Percentiles rank a stretch among this genome's conserved stretches.
Conservation (phyloP, 1,284 basidiomycete species). For the Apiotrichum akiyoshidainum region DNA sequence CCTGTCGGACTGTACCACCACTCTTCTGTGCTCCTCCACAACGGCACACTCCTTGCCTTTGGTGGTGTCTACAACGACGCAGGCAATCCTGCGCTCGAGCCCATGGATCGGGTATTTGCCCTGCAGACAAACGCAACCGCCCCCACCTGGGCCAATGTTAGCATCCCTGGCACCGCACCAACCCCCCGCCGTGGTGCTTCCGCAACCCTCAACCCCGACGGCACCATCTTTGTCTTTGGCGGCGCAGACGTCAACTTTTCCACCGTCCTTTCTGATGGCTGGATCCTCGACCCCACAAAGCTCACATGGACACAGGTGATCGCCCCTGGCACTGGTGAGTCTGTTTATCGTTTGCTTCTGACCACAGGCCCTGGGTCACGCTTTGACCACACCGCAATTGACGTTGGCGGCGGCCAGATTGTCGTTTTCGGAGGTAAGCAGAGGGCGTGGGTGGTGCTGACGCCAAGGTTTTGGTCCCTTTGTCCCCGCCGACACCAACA, state of each 20-base stretch:
- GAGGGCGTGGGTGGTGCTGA: background rate
- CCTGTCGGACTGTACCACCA: slow-evolving; percentile 71
- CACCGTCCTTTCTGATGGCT: slow-evolving; percentile 64
- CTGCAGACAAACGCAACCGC: slow-evolving; percentile 60
- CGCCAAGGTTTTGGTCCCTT: slow-evolving; percentile 2
- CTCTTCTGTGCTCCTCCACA: slow-evolving; percentile 61
- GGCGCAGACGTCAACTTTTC: slow-evolving; percentile 64
- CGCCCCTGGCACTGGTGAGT: background rate
- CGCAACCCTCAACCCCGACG: slow-evolving; percentile 55
- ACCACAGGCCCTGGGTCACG: slow-evolving; percentile 57
- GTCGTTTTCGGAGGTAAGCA: slow-evolving; percentile 70
- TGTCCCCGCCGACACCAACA: background rate
- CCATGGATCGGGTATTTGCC: slow-evolving; percentile 62
- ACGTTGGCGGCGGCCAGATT: slow-evolving; percentile 59
- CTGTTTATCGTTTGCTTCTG: background rate
- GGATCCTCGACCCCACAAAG: slow-evolving; percentile 66
- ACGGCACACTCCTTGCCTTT: slow-evolving; percentile 68
- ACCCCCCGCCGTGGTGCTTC: slow-evolving; percentile 66
- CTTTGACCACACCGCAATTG: slow-evolving; percentile 68
- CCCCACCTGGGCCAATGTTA: slow-evolving; percentile 57
- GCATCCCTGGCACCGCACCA: slow-evolving; percentile 54
- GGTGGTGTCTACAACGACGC: slow-evolving; percentile 62
- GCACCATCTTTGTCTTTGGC: slow-evolving; percentile 68
- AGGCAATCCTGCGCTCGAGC: slow-evolving; percentile 50
- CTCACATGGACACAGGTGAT: slow-evolving; percentile 35